Base-by-base conservation (phyloP, 2,329 filamentous ascomycete genomes). In the Pseudogymnoascus sp. region DNA sequence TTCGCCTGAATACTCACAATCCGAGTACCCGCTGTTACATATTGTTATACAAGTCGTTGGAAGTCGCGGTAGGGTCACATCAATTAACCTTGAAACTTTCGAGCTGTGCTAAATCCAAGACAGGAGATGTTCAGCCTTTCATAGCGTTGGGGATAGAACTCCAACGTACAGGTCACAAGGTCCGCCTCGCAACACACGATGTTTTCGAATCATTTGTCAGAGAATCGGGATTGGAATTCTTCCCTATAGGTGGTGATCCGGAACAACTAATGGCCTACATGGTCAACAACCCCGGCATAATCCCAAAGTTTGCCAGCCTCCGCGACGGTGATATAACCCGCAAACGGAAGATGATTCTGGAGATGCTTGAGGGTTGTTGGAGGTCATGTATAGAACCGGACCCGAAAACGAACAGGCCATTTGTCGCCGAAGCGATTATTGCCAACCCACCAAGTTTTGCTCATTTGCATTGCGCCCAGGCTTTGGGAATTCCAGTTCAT, bases 221-320 rank as follows among this genome's bases (percentile, higher is more conserved):
- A 46, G 73, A 76, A 33, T 62, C 77, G 12, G 82, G 80, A 0
- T 73, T 86, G 1, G 84, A 86, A 59, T 86, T 86, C 70, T 87
- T 84, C 72, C 78, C 76, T 43, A 79, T 87, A 12, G 84, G 84
- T 16, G 89, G 88, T 1, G 86, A 91, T 70, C 89, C 89, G 0
- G 82, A 84, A 2, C 82, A 89, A 68, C 78, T 91, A 38, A 91
- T 91, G 89, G 89, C 90, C 2, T 85, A 84, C 68, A 85, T 85
- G 82, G 82, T 85, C 33, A 84, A 84, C 71, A 85, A 85, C 22
- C 76, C 76, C 0, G 74, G 76, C 0, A 64, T 78, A 7, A 60
- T 78, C n/a, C 76, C 76, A 1, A 74, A 67, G 43, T 68, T 72
- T 14, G 68, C 73, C 56, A 77, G 73, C 37, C 64, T 77, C 19